Percentiles rank a stretch among this genome's conserved stretches.
Conservation (phyloP, 2,329 filamentous ascomycete genomes). For the Pseudogymnoascus destructans region DNA sequence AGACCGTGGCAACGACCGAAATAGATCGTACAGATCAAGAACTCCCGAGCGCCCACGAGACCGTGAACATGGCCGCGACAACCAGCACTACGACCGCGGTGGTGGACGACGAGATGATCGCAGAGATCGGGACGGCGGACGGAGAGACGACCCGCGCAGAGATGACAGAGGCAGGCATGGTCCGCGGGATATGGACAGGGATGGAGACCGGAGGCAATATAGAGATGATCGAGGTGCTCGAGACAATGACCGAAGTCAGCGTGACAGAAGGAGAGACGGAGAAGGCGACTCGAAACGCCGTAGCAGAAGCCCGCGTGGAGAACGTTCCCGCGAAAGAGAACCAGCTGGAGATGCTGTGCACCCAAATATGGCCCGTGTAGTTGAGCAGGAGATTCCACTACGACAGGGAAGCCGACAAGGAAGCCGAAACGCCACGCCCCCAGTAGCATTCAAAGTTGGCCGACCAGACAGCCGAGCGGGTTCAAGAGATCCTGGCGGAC, state of each 20-base stretch:
- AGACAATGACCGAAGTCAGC: slow-evolving; percentile 18
- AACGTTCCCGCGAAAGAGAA: slow-evolving; percentile 6
- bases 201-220: not conserved
- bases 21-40: slow-evolving; percentile 23
- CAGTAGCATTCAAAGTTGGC: slow-evolving; percentile 24
- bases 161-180: slow-evolving; percentile 23
- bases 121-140: slow-evolving; percentile 28
- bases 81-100: not conserved
- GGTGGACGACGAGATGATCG: slow-evolving; percentile 21
- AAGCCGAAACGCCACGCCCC: slow-evolving; percentile 21
- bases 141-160: slow-evolving; percentile 26
- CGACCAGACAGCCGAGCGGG: not conserved
- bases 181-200: slow-evolving; percentile 28
- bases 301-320: slow-evolving; percentile 13
- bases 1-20: slow-evolving; percentile 22
- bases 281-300: not conserved
- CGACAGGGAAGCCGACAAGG: slow-evolving; percentile 16
- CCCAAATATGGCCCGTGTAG: not conserved
- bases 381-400: not conserved
- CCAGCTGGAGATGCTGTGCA: not conserved
- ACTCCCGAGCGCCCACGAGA: slow-evolving; percentile 19
- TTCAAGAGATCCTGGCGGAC: slow-evolving; percentile 11
- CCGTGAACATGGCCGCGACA: slow-evolving; percentile 15
- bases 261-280: slow-evolving; percentile 3
- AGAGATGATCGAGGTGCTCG: slow-evolving; percentile 16